Percentiles rank a stretch among this genome's conserved stretches.
Evolutionary conservation across 2,329 filamentous ascomycete genomes (phyloP).

Genomic region (Diaporthe ilicicola): DNA sequence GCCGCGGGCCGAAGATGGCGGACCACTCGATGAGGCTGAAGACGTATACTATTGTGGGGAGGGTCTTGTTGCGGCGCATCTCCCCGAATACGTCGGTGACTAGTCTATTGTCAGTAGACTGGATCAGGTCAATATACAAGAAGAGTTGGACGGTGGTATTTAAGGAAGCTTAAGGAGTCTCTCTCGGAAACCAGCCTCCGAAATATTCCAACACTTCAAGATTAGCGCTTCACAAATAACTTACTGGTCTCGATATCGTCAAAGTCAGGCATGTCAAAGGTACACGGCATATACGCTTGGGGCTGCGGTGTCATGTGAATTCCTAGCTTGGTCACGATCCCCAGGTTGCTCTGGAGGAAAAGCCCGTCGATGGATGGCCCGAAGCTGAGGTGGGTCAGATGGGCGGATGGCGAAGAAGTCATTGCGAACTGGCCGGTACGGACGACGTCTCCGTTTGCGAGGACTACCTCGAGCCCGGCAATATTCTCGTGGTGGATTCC

Average conservation of each 20-base stretch:
- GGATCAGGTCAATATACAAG: neutral
- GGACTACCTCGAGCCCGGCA: slow-evolving; percentile 44
- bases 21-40: slow-evolving; percentile 56
- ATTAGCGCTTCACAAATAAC: slow-evolving; percentile 34
- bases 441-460: slow-evolving; percentile 40
- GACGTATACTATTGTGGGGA: slow-evolving; percentile 54
- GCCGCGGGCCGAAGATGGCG: slow-evolving; percentile 51
- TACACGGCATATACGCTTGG: slow-evolving; percentile 56
- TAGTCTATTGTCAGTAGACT: neutral
- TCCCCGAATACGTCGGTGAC: slow-evolving; percentile 52
- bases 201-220: too few relatives aligned
- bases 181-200: too few relatives aligned
- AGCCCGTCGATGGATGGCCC: slow-evolving; percentile 55
- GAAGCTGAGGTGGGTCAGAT: slow-evolving; percentile 49
- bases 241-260: slow-evolving; percentile 51
- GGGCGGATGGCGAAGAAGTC: slow-evolving; percentile 49
- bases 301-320: slow-evolving; percentile 52
- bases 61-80: slow-evolving; percentile 51
- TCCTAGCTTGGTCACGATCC: slow-evolving; percentile 64
- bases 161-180: neutral
- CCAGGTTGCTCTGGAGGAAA: slow-evolving; percentile 62
- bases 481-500: slow-evolving; percentile 48
- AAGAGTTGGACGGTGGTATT: neutral
- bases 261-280: slow-evolving; percentile 54
- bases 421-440: slow-evolving; percentile 43